Conservation (phyloP, 495 filamentous ascomycete genomes). For the Chlorociboria aeruginascens region DNA sequence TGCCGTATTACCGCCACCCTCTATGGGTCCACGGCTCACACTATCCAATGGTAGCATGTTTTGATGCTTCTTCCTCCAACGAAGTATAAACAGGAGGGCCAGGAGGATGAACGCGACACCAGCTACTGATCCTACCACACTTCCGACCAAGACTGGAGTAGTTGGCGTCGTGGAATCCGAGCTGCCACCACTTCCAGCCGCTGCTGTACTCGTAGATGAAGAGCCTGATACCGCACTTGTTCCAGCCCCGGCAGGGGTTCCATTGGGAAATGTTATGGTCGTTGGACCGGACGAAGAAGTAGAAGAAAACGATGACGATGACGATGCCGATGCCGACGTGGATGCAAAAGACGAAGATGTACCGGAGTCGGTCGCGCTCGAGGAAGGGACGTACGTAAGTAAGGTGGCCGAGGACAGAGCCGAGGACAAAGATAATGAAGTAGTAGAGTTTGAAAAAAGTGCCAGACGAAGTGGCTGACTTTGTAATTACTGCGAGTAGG, state of each 20-base stretch:
- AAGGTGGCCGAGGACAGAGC: not conserved
- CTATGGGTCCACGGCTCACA: conserved; percentile 20
- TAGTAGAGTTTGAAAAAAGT: conserved; percentile 30
- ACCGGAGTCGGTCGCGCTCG: conserved; percentile 2
- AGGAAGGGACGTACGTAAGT: conserved; percentile 5
- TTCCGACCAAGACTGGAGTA: conserved; percentile 40
- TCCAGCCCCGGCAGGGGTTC: conserved; percentile 9
- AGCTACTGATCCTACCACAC: conserved; percentile 54
- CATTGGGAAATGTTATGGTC: conserved; percentile 3
- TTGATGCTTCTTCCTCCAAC: conserved; percentile 39
- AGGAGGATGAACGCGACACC: conserved; percentile 47
- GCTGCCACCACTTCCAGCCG: conserved; percentile 19
- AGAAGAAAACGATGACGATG: not conserved
- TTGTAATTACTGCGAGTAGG: conserved; percentile 8
- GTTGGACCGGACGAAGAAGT: conserved; percentile 2
- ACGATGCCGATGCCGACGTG: conserved; percentile 2
- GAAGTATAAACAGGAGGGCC: conserved; percentile 39
- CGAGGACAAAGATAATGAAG: not conserved
- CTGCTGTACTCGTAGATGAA: conserved; percentile 7
- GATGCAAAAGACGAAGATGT: conserved; percentile 2
- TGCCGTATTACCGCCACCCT: conserved; percentile 19
- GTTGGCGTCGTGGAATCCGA: conserved; percentile 6
- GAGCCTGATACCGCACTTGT: conserved; percentile 11
- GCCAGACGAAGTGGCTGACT: conserved; percentile 23
- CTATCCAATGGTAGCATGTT: conserved; percentile 13